Percentiles rank a stretch among this genome's conserved stretches.
phyloP scores from a whole-genome alignment of 495 filamentous ascomycete genomes.

The Amphirosellinia nigrospora region DNA sequence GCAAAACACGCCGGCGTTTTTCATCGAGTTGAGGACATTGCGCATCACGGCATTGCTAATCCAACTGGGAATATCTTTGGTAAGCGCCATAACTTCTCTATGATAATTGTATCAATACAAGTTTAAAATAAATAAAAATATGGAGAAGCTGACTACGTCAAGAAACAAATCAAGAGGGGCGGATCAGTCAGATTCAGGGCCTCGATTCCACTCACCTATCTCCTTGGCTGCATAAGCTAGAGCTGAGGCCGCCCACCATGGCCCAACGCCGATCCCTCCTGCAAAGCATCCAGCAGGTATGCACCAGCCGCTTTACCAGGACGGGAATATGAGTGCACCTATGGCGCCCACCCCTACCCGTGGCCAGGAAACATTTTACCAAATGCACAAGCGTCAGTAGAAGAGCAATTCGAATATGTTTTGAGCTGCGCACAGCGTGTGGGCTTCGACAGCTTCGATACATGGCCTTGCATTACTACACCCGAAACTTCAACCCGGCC shows the following conservation, averaged over 20 bases:
- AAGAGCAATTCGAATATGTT: conserved; percentile 13
- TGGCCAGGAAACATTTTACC: background rate
- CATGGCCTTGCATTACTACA: conserved; percentile 20
- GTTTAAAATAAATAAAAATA: background rate
- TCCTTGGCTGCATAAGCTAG: background rate
- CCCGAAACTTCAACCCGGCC: background rate
- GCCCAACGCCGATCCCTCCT: background rate
- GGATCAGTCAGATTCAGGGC: background rate
- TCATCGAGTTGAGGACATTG: background rate
- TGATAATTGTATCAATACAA: background rate
- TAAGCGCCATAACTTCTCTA: background rate
- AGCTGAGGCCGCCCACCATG: background rate
- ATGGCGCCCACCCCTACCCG: background rate
- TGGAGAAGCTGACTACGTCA: background rate
- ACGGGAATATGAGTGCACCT: background rate
- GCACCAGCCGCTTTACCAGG: background rate
- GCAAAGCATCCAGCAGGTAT: background rate
- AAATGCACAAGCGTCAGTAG: background rate
- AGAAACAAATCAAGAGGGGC: background rate
- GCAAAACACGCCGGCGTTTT: background rate
- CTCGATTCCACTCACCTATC: background rate
- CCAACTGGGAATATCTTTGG: background rate
- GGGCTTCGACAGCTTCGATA: conserved; percentile 17
- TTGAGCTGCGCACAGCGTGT: conserved; percentile 12
- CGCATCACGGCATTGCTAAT: background rate